Conservation (phyloP, 2,329 filamentous ascomycete species). For the Leptographium lundbergii region DNA sequence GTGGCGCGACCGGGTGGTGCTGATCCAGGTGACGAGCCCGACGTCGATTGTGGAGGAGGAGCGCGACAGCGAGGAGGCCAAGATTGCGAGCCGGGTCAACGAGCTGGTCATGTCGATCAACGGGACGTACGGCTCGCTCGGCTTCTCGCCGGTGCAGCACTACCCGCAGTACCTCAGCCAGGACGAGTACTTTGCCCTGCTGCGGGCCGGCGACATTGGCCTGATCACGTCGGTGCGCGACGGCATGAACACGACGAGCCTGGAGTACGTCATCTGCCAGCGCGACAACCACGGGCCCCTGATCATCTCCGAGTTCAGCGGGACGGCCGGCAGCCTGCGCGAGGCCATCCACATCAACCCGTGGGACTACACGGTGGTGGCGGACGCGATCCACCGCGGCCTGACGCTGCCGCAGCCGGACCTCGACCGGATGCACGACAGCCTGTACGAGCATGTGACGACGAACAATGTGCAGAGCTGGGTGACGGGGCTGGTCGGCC, state of each 20-base stretch:
- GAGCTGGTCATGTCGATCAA: slow-evolving; percentile 88
- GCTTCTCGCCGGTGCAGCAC: slow-evolving; percentile 84
- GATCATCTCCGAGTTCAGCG: slow-evolving; percentile 93
- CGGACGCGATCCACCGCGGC: slow-evolving; percentile 68
- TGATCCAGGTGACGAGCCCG: slow-evolving; percentile 90
- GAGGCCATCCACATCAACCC: slow-evolving; percentile 94
- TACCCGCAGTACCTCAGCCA: slow-evolving; percentile 85
- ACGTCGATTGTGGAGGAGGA: slow-evolving; percentile 62
- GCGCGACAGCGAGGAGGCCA: slow-evolving; percentile 62
- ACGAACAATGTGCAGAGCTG: slow-evolving; percentile 77
- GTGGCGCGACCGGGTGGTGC: slow-evolving; percentile 82
- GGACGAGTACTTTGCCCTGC: slow-evolving; percentile 88
- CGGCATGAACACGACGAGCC: slow-evolving; percentile 93
- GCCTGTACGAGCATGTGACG: slow-evolving; percentile 72
- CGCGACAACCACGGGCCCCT: slow-evolving; percentile 75
- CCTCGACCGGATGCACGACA: slow-evolving; percentile 55
- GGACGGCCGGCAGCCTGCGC: slow-evolving; percentile 73
- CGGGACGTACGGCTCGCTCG: slow-evolving; percentile 74
- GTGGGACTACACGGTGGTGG: slow-evolving; percentile 80
- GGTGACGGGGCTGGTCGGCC: slow-evolving; percentile 68
- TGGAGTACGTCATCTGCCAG: slow-evolving; percentile 91
- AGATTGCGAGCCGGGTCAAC: slow-evolving; percentile 78
- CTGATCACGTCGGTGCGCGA: slow-evolving; percentile 92
- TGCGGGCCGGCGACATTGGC: slow-evolving; percentile 80
- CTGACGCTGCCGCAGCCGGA: slow-evolving; percentile 60